These are phyloP conservation scores for Mycena sanguinolenta DNA, from an alignment of 768 basidiomycete species.

Conservation along the genomic window DNA sequence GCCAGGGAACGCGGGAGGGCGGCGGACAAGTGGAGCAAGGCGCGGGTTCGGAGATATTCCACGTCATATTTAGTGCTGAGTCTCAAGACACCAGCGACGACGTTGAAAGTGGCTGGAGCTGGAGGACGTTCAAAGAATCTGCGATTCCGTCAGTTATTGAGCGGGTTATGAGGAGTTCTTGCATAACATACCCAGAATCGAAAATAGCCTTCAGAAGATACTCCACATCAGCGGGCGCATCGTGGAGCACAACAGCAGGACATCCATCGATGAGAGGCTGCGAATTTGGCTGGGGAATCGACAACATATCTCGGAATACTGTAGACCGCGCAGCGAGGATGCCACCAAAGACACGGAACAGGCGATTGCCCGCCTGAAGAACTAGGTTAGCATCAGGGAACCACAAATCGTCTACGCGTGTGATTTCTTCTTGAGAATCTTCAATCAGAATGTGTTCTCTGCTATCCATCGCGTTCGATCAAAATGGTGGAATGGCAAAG, in stretches of 20 bases:
- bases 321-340: constrained; percentile 18
- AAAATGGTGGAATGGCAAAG: too few species aligned
- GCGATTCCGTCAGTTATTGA: neutral
- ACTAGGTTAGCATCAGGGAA: constrained; percentile 15
- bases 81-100: constrained; percentile 16
- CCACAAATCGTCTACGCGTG: constrained; percentile 15
- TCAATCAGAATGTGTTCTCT: neutral
- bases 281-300: constrained; percentile 15
- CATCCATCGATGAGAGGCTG: constrained; percentile 16
- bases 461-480: too few species aligned
- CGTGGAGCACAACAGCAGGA: constrained; percentile 15
- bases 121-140: constrained; percentile 28
- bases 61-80: constrained; percentile 28
- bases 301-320: constrained; percentile 20
- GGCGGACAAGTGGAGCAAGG: constrained; percentile 5
- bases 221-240: constrained; percentile 8
- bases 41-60: constrained; percentile 17
- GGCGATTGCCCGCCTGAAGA: constrained; percentile 7
- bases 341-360: constrained; percentile 20
- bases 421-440: neutral
- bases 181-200: constrained; percentile 14
- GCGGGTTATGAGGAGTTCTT: too few species aligned
- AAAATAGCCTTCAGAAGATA: constrained; percentile 20
- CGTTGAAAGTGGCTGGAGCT: constrained; percentile 3
- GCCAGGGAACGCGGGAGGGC: neutral